Conservation (phyloP, 2,329 filamentous ascomycete genomes). For the Nemania sp. region DNA sequence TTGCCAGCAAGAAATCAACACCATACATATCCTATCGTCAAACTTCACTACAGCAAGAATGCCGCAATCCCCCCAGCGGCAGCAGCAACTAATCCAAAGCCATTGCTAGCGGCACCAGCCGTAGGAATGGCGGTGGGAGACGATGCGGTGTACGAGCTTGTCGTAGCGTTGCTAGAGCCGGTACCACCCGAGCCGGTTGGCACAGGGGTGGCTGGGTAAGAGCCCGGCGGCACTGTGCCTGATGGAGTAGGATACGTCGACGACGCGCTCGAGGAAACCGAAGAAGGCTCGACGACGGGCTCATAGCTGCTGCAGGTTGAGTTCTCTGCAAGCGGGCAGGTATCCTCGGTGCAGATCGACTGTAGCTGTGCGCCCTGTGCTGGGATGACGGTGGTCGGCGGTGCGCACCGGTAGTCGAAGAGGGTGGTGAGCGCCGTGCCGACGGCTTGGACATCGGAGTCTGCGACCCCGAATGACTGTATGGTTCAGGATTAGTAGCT, state of each 20-base stretch:
- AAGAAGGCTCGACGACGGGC: slow-evolving; percentile 31
- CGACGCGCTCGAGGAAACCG: slow-evolving; percentile 11
- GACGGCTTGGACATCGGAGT: slow-evolving; percentile 53
- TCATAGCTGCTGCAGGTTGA: slow-evolving; percentile 52
- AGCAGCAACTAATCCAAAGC: slow-evolving; percentile 37
- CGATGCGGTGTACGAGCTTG: slow-evolving; percentile 20
- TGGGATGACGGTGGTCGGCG: slow-evolving; percentile 49
- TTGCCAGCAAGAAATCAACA: background rate
- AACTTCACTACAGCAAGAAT: slow-evolving; percentile 32
- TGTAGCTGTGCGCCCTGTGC: slow-evolving; percentile 52
- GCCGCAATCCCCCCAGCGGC: slow-evolving; percentile 36
- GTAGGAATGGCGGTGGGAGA: slow-evolving; percentile 24
- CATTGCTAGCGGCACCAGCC: slow-evolving; percentile 33
- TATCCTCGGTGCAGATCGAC: slow-evolving; percentile 57
- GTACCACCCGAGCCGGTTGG: slow-evolving; percentile 19
- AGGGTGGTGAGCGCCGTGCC: slow-evolving; percentile 51
- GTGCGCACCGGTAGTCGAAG: slow-evolving; percentile 57
- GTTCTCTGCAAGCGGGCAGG: slow-evolving; percentile 52
- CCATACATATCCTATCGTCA: background rate
- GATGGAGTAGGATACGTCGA: slow-evolving; percentile 16
- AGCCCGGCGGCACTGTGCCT: too few species aligned
- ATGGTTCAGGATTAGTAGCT: background rate
- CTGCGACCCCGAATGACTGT: slow-evolving; percentile 59
- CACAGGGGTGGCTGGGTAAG: too few species aligned
- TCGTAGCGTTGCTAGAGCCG: slow-evolving; percentile 11